Conservation (phyloP, 306 rosid genomes). For the Pyrus bretschneideri region DNA sequence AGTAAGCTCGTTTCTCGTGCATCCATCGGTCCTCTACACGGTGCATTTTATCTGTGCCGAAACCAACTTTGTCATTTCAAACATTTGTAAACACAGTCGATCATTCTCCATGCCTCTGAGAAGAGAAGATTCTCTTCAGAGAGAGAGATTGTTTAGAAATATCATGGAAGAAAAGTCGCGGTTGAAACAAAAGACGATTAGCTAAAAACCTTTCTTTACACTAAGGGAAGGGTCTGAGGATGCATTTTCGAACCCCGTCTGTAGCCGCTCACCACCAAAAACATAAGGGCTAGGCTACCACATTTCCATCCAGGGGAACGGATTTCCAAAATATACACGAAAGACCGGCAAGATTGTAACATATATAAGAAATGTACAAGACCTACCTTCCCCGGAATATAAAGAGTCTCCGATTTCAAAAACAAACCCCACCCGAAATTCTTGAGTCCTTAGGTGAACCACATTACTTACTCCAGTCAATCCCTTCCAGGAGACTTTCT, state of each 20-base stretch:
- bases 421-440: neutral
- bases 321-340: neutral
- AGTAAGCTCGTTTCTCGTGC: conserved; percentile 44
- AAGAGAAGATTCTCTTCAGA: conserved; percentile 89
- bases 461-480: neutral
- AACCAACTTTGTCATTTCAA: too few species aligned
- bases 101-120: conserved; percentile 89
- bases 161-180: neutral
- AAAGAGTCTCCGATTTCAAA: neutral
- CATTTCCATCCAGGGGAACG: neutral
- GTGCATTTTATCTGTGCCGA: too few species aligned
- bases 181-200: neutral
- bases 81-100: conserved; percentile 73
- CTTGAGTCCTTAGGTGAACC: neutral
- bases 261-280: neutral
- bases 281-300: neutral
- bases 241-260: neutral
- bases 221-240: neutral
- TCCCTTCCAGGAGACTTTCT: neutral
- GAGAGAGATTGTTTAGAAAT: conserved; percentile 19
- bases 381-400: neutral
- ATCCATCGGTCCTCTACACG: conserved; percentile 87
- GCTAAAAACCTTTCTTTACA: neutral
- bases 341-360: neutral
- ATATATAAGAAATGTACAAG: neutral